Base-by-base conservation (phyloP, 106 monocot genomes). In the Dactylorhiza incarnata region DNA sequence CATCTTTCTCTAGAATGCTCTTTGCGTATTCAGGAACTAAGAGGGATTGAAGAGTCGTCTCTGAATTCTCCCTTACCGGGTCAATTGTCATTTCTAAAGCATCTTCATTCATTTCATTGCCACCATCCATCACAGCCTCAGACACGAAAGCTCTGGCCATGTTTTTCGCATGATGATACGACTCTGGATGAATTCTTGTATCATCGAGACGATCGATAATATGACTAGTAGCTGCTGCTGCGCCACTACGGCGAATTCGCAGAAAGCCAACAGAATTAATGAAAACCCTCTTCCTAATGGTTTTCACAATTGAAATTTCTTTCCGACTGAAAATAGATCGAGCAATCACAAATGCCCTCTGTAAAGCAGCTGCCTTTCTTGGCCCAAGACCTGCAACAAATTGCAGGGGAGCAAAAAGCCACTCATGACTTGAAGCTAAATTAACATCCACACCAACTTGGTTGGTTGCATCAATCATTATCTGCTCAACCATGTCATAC, bases 101-200 rank as follows among this genome's bases (percentile, higher is more conserved):
- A 66, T 92, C 97, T 48, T 99, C 97, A 75, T 99, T 94, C 76
- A 99, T 76, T 11, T 99, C 97, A 66, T 83, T 81, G 22, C 61
- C 22, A 22, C 83, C 87, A 67, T 82, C 76, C 12, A 73, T 70
- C 47, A 71, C 54, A 48, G 88, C 89, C 56, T 83, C 83, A 71
- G 73, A 73, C 81, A 75, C 86, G 6, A 86, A 86, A 80, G 89
- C 94, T 78, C 88, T 94, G 15, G 99, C 99, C 81, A 99, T 80
- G 20, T 73, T 83, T 48, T 91, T 91, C 68, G 99, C 99, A 69
- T 94, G 74, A 4, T 88, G 88, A 82, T 99, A 99, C 7, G 99
- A 99, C 76, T 99, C 99, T 0, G 99, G 99, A 88, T 99, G 94
- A 79, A 99, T 99, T 75, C 99, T 87, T 73, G 99, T 94, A 76